Conservation (phyloP, 1,284 basidiomycete genomes). For the Moniliophthora roreri region DNA sequence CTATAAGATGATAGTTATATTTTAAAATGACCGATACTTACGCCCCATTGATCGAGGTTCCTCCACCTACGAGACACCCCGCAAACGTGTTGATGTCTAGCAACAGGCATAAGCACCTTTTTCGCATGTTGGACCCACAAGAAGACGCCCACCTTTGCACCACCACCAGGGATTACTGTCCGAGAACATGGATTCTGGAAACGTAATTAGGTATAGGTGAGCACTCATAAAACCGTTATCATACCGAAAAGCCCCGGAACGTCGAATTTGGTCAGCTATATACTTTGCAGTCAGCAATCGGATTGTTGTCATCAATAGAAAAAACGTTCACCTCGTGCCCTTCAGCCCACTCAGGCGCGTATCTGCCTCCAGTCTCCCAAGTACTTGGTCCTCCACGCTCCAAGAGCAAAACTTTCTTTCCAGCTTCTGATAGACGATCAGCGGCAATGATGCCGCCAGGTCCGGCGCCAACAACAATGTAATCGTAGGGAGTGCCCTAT, state of each 20-base stretch:
- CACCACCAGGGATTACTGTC: constrained; percentile 59
- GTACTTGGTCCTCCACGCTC: constrained; percentile 65
- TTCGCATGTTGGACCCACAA: too few species aligned
- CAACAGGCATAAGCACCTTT: too few species aligned
- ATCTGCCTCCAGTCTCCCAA: constrained; percentile 59
- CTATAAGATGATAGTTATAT: constrained; percentile 6
- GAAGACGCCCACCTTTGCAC: constrained; percentile 40
- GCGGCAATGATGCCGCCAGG: constrained; percentile 40
- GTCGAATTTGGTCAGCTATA: constrained; percentile 62
- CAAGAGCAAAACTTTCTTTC: constrained; percentile 60
- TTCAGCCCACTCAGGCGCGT: constrained; percentile 51
- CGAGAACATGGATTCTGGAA: constrained; percentile 56
- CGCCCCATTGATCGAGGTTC: constrained; percentile 64
- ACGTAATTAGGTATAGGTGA: not conserved
- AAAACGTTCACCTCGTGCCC: constrained; percentile 42
- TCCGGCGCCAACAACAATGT: constrained; percentile 60
- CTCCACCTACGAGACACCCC: constrained; percentile 63
- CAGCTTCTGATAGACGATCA: constrained; percentile 58
- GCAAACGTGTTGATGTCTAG: constrained; percentile 58
- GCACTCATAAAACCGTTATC: constrained; percentile 4
- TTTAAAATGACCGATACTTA: constrained; percentile 30
- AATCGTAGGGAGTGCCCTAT: constrained; percentile 52
- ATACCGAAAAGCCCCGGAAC: constrained; percentile 57
- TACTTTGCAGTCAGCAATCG: not conserved
- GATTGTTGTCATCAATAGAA: not conserved